phyloP scores from a whole-genome alignment of 257 asterid genomes.

The Craterostigma plantagineum region DNA sequence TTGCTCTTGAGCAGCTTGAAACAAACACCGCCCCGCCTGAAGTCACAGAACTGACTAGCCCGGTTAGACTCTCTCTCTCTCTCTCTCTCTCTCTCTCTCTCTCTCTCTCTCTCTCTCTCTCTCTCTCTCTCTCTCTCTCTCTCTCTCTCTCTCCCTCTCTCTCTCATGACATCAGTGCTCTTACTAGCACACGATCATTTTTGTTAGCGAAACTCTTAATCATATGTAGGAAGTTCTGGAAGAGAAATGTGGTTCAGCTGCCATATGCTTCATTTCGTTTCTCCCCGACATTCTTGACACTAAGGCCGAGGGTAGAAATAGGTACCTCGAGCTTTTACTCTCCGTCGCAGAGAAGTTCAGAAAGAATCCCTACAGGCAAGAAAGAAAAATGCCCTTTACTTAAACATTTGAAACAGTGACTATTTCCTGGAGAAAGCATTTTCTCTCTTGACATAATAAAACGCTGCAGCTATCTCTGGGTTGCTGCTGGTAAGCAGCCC shows the following conservation, averaged over 20 bases:
- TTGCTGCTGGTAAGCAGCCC: conserved; percentile 78
- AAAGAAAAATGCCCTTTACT: conserved; percentile 8
- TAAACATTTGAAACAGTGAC: conserved; percentile 3
- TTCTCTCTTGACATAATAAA: conserved; percentile 3
- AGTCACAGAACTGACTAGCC: conserved; percentile 77
- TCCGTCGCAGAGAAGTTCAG: conserved; percentile 75
- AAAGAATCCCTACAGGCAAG: conserved; percentile 79
- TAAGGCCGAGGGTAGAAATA: conserved; percentile 82
- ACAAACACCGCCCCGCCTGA: conserved; percentile 77
- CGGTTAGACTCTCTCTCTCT: conserved; percentile 22
- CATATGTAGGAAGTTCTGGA: conserved; percentile 53
- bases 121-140: no score
- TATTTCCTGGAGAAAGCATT: no score
- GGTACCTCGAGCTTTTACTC: conserved; percentile 46
- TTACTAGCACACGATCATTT: no score
- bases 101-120: no score
- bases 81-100: conserved; percentile 2
- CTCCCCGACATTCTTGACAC: conserved; percentile 94
- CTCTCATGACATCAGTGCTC: no score
- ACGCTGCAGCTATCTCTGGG: conserved; percentile 73
- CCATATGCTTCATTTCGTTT: conserved; percentile 78
- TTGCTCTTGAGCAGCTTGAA: conserved; percentile 80
- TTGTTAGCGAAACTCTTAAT: no score
- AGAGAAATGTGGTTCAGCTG: conserved; percentile 86
- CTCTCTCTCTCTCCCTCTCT: no score